Conservation (phyloP, 1,284 basidiomycete species). For the Melampsora americana region DNA sequence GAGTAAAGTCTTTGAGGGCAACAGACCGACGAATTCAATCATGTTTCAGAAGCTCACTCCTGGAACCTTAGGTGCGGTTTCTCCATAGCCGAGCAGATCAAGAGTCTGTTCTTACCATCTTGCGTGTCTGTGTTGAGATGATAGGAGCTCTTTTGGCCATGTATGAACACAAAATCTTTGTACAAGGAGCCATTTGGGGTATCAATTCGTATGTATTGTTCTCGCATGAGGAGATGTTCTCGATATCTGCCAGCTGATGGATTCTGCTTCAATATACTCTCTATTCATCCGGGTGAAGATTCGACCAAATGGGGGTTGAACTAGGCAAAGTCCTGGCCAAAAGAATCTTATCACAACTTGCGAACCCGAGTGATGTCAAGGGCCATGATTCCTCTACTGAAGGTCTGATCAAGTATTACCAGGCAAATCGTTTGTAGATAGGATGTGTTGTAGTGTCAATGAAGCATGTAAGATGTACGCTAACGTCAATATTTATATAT, state of each 20-base stretch:
- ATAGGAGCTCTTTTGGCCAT: constrained; percentile 72
- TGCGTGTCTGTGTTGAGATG: background rate
- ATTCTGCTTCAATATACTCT: background rate
- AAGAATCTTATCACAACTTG: constrained; percentile 84
- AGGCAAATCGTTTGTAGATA: constrained; percentile 12
- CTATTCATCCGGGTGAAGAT: background rate
- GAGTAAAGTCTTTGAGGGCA: constrained; percentile 97
- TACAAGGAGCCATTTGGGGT: constrained; percentile 93
- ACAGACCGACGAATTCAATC: constrained; percentile 94
- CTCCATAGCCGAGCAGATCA: constrained; percentile 14
- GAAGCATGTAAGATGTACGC: no score
- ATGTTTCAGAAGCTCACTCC: constrained; percentile 91
- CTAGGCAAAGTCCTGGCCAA: constrained; percentile 92
- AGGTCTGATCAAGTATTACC: constrained; percentile 38
- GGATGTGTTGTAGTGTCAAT: no score
- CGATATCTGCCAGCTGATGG: background rate
- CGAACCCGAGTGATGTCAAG: constrained; percentile 72
- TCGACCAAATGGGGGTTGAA: constrained; percentile 71
- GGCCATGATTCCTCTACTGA: constrained; percentile 77
- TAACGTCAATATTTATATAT: no score
- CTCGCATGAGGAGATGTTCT: background rate
- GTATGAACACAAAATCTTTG: constrained; percentile 99
- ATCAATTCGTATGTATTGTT: constrained; percentile 86
- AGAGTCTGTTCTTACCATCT: constrained; percentile 35
- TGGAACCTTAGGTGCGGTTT: constrained; percentile 67